Evolutionary conservation across 192 early-diverging fungal species (phyloP).

Genomic region (Coemansia sp.): DNA sequence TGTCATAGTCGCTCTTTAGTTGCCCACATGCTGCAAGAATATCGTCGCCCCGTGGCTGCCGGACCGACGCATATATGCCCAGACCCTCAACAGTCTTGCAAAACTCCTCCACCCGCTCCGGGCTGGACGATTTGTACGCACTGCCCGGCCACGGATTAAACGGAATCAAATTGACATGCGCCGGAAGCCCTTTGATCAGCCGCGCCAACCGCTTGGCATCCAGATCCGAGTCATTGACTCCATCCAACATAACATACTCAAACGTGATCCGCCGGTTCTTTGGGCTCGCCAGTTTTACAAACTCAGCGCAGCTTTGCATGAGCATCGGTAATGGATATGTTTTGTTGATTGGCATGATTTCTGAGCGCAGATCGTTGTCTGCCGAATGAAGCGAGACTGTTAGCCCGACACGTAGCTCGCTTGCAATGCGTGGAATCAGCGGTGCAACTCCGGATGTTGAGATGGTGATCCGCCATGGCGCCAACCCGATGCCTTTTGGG

Average conservation of each 20-base stretch:
- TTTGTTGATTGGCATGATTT: constrained; percentile 84
- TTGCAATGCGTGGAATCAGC: constrained; percentile 71
- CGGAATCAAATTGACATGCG: constrained; percentile 79
- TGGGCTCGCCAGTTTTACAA: constrained; percentile 54
- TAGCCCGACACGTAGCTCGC: constrained; percentile 67
- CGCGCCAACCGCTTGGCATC: constrained; percentile 69
- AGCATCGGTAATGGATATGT: constrained; percentile 74
- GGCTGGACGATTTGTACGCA: constrained; percentile 60
- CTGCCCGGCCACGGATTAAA: constrained; percentile 89
- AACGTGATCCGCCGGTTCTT: constrained; percentile 77
- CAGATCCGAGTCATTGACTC: constrained; percentile 73
- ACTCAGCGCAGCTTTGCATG: constrained; percentile 69
- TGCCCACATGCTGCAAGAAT: constrained; percentile 83
- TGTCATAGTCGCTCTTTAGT: constrained; percentile 47
- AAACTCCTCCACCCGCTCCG: constrained; percentile 60
- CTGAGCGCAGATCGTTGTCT: constrained; percentile 70
- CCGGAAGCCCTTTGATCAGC: constrained; percentile 63
- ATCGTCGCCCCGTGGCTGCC: constrained; percentile 68
- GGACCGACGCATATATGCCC: constrained; percentile 61
- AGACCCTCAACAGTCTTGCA: constrained; percentile 51
- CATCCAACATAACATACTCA: constrained; percentile 88
- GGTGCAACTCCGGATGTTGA: constrained; percentile 85
- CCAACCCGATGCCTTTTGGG: constrained; percentile 57
- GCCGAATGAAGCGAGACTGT: constrained; percentile 87
- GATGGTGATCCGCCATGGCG: constrained; percentile 78